phyloP scores from a whole-genome alignment of 1,284 basidiomycete genomes.

The Sporisorium scitamineum region DNA sequence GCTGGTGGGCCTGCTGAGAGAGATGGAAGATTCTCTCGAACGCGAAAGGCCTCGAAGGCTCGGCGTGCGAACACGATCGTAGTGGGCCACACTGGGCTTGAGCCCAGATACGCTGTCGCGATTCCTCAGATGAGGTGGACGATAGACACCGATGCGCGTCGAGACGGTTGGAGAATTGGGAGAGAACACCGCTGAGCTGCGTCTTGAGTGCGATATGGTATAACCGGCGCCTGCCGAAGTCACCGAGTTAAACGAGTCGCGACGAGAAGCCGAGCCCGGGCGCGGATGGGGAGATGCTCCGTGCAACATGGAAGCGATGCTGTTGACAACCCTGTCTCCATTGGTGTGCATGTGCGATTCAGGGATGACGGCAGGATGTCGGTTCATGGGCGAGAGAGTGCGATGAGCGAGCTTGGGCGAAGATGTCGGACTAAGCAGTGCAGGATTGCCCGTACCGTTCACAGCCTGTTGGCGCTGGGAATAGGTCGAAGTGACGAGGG shows the following conservation, averaged over 20 bases:
- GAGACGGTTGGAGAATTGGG: slow-evolving; percentile 38
- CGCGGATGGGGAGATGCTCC: slow-evolving; percentile 15
- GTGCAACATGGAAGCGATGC: slow-evolving; percentile 44
- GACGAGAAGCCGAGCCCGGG: slow-evolving; percentile 35
- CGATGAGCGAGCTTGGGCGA: slow-evolving; percentile 48
- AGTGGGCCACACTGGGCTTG: slow-evolving; percentile 55
- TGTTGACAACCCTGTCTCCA: slow-evolving; percentile 38
- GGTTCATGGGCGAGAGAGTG: slow-evolving; percentile 35
- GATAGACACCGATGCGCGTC: slow-evolving; percentile 49
- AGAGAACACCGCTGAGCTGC: slow-evolving; percentile 44
- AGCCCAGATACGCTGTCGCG: slow-evolving; percentile 48
- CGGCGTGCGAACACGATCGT: slow-evolving; percentile 59
- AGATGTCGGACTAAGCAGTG: slow-evolving; percentile 24
- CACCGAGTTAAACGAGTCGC: slow-evolving; percentile 46
- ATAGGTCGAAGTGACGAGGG: slow-evolving; percentile 20
- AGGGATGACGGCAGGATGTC: slow-evolving; percentile 31
- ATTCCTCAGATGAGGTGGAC: slow-evolving; percentile 58
- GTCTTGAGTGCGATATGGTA: slow-evolving; percentile 44
- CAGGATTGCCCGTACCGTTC: slow-evolving; percentile 12
- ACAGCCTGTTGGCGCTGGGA: slow-evolving; percentile 19
- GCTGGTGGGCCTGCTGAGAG: slow-evolving; percentile 44
- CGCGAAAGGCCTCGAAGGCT: slow-evolving; percentile 55
- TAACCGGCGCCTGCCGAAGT: slow-evolving; percentile 36
- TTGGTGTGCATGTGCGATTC: slow-evolving; percentile 21
- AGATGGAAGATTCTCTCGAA: slow-evolving; percentile 54